Evolutionary conservation across 2,329 filamentous ascomycete genomes (phyloP).

Genomic region (Botrytis aclada): DNA sequence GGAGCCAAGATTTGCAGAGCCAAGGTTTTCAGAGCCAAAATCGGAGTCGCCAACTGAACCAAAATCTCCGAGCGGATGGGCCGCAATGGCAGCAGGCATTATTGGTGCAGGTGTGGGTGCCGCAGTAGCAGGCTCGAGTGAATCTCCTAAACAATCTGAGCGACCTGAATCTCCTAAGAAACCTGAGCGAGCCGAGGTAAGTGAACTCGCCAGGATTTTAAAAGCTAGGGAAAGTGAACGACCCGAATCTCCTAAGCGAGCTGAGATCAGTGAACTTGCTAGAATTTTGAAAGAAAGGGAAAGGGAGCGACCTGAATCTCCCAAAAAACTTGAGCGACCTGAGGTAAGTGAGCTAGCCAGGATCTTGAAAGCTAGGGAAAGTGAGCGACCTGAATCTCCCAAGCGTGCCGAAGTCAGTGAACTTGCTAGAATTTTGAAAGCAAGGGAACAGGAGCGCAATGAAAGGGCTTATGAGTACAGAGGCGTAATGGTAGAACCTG

Average conservation of each 20-base stretch:
- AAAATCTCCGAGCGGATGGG: conserved; percentile 44
- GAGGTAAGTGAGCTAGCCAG: conserved; percentile 10
- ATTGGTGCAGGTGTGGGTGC: conserved; percentile 42
- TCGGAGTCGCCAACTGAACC: background rate
- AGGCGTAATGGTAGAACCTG: conserved; percentile 31
- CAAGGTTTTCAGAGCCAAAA: conserved; percentile 18
- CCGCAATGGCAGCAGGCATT: conserved; percentile 50
- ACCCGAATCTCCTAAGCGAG: conserved; percentile 19
- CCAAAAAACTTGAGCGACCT: conserved; percentile 17
- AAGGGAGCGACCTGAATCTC: conserved; percentile 21
- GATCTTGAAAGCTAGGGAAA: conserved; percentile 13
- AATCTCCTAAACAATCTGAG: conserved; percentile 23
- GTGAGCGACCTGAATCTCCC: conserved; percentile 21
- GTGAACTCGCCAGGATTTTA: background rate
- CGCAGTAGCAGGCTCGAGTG: conserved; percentile 30
- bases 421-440: conserved; percentile 3
- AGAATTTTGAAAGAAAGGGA: background rate
- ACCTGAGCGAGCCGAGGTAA: conserved; percentile 7
- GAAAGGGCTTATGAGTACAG: conserved; percentile 32
- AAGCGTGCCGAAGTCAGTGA: conserved; percentile 12
- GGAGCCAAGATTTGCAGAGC: conserved; percentile 20
- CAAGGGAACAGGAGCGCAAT: conserved; percentile 21
- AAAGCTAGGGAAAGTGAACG: conserved; percentile 8
- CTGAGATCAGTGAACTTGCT: conserved; percentile 5
- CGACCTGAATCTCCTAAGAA: conserved; percentile 26